Percentiles rank a stretch among this genome's conserved stretches.
phyloP scores from a whole-genome alignment of 805 yeast species.

The Candida sonorensis region DNA sequence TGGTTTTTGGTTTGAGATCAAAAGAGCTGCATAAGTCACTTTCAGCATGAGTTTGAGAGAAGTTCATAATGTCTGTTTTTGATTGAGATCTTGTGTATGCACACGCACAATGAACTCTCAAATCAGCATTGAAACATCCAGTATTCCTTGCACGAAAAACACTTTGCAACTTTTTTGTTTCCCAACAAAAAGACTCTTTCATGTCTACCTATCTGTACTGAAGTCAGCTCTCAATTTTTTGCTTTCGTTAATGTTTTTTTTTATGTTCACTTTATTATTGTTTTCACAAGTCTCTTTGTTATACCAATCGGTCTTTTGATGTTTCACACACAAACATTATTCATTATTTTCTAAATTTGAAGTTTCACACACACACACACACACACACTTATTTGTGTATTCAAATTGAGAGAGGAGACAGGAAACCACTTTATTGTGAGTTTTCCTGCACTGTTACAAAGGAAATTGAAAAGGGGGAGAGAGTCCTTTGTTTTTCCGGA shows the following conservation, averaged over 20 bases:
- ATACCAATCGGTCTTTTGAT: not conserved
- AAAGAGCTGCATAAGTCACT: no score
- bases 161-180: no score
- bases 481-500: slow-evolving; percentile 7
- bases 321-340: slow-evolving; percentile 1
- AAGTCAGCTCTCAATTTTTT: not conserved
- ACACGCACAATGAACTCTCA: not conserved
- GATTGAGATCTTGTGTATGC: not conserved
- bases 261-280: not conserved
- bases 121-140: no score
- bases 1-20: no score
- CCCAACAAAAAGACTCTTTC: no score
- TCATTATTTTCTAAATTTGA: not conserved
- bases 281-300: not conserved
- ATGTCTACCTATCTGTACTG: no score
- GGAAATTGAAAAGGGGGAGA: slow-evolving; percentile 13
- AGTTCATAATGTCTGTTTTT: no score
- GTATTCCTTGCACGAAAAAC: no score
- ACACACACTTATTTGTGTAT: slow-evolving; percentile 9
- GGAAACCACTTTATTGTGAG: slow-evolving; percentile 1
- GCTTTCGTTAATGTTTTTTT: not conserved
- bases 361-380: slow-evolving; percentile 2
- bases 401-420: slow-evolving; percentile 11
- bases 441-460: not conserved
- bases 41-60: no score